Base-by-base conservation (phyloP, 139 green algal genomes). In the Prasinococcaceae sp. region DNA sequence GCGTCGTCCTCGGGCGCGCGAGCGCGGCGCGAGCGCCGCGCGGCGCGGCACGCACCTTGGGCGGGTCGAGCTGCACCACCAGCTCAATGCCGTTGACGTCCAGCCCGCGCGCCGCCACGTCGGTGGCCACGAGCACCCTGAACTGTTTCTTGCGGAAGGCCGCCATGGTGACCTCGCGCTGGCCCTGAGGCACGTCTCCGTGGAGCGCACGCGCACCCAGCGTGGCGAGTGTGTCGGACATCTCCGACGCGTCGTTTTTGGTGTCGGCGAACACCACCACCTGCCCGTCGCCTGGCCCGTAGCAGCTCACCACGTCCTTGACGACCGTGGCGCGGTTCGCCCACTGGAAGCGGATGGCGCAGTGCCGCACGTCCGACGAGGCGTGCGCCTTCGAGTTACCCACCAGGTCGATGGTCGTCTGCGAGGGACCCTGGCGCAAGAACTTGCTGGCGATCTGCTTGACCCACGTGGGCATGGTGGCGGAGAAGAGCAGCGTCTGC, bases 191-290 rank as follows among this genome's bases (percentile, higher is more conserved):
- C 46, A 98, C 81, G 77, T 98, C 90, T 25, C 90, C 90, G 65
- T 94, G 90, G 62, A 95, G 75, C 2, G 84, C 72, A 27, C 78
- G 75, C 27, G 49, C 72, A 3, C 77, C 68, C 16, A 71, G 33
- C 50, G 86, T 67, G 28, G 47, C 50, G 48, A 97, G 60, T 4
- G 32, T 46, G 30, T 66, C 58, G 9, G 74, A 64, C 55, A 94
- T 65, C 65, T 93, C 83, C 37, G 87, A 81, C 8, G 75, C 80
- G 49, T 94, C 88, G 47, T 75, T 82, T 79, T 99, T 99, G 44
- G 84, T 95, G 51, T 97, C 85, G 0, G 80, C 88, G 73, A 99
- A 99, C 4, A 96, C 72, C 38, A 99, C 96, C 53, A 77, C 79
- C 36, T 84, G 74, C 3, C 90, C 87, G 19, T 77, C 69, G 4